phyloP scores from a whole-genome alignment of 768 basidiomycete genomes.

The Kwoniella dejecticola region DNA sequence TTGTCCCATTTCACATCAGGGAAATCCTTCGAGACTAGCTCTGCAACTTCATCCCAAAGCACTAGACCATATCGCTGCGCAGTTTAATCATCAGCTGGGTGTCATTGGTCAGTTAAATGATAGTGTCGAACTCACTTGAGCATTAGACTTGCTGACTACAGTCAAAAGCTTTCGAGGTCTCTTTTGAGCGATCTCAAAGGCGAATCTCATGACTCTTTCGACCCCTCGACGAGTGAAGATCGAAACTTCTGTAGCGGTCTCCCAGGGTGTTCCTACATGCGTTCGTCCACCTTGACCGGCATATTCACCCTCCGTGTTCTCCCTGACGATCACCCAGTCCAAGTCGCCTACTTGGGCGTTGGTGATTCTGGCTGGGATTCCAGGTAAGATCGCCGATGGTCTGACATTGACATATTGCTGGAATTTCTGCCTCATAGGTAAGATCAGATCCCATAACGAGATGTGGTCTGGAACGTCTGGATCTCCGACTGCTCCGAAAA shows the following conservation, averaged over 20 bases:
- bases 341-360: constrained; percentile 58
- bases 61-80: constrained; percentile 42
- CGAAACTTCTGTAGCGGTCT: constrained; percentile 55
- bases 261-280: constrained; percentile 46
- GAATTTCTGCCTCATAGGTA: constrained; percentile 61
- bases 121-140: constrained; percentile 49
- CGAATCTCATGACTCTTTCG: constrained; percentile 61
- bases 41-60: constrained; percentile 55
- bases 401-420: constrained; percentile 60
- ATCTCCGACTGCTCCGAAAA: constrained; percentile 62
- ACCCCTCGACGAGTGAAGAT: constrained; percentile 62
- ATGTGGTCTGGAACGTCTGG: constrained; percentile 66
- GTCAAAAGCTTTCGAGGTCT: constrained; percentile 62
- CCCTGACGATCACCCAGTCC: constrained; percentile 63
- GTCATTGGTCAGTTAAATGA: background rate
- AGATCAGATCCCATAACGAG: constrained; percentile 62
- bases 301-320: constrained; percentile 66
- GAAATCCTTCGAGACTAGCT: constrained; percentile 61
- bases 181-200: constrained; percentile 62
- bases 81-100: background rate
- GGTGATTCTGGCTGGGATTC: constrained; percentile 60
- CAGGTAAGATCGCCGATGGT: constrained; percentile 61
- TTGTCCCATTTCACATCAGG: constrained; percentile 58
- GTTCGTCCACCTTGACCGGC: constrained; percentile 58
- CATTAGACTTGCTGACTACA: constrained; percentile 63